Evolutionary conservation across 768 basidiomycete species (phyloP).

Genomic region (Plicaturopsis crispa): DNA sequence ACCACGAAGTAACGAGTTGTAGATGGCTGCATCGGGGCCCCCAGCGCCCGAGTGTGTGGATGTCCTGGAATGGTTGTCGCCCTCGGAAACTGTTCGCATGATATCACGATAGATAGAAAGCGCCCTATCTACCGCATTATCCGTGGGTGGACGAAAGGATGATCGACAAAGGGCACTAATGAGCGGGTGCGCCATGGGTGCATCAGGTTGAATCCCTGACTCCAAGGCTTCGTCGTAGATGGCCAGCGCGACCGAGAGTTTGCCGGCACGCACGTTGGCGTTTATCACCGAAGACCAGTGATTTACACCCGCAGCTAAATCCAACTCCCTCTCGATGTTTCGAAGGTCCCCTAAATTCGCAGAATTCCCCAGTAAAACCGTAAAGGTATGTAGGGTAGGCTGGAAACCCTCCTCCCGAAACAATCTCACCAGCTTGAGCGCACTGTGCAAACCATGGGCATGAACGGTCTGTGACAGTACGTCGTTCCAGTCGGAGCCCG

Average conservation of each 20-base stretch:
- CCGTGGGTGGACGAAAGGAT: slow-evolving; percentile 25
- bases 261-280: slow-evolving; percentile 35
- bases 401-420: slow-evolving; percentile 25
- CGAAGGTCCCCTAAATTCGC: slow-evolving; percentile 31
- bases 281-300: slow-evolving; percentile 52
- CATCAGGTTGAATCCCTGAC: slow-evolving; percentile 38
- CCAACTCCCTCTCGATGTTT: slow-evolving; percentile 31
- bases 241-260: slow-evolving; percentile 32
- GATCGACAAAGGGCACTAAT: slow-evolving; percentile 41
- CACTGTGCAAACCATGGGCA: slow-evolving; percentile 20
- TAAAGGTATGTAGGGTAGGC: slow-evolving; percentile 22
- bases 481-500: too few species aligned
- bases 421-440: slow-evolving; percentile 26
- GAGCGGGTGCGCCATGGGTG: slow-evolving; percentile 46
- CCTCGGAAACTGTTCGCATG: slow-evolving; percentile 12
- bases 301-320: slow-evolving; percentile 27
- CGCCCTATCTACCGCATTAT: slow-evolving; percentile 43
- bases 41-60: slow-evolving; percentile 13
- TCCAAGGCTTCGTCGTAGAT: slow-evolving; percentile 41
- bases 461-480: too few species aligned
- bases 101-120: slow-evolving; percentile 46
- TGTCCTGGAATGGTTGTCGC: neutral
- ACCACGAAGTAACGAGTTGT: slow-evolving; percentile 30
- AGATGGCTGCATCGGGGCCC: slow-evolving; percentile 47
- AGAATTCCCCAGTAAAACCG: slow-evolving; percentile 36